A percentile compares a stretch with the other conserved stretches of the same genome.
phyloP scores from a whole-genome alignment of 2,329 filamentous ascomycete species.

The Cladophialophora psammophila region DNA sequence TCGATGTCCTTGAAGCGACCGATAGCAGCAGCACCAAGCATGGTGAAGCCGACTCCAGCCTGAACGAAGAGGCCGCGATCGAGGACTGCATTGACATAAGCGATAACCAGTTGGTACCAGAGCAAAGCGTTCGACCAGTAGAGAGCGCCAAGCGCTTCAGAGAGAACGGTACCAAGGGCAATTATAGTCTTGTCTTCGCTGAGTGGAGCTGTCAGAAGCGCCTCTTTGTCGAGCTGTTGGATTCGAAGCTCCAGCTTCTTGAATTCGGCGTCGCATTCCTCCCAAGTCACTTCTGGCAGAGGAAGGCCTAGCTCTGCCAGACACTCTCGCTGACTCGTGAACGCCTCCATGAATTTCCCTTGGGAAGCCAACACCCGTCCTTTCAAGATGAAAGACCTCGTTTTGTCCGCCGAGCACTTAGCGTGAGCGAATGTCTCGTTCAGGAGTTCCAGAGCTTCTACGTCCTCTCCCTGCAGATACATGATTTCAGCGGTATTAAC shows the following conservation, averaged over 20 bases:
- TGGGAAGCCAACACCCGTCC: constrained; percentile 78
- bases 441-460: constrained; percentile 72
- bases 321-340: constrained; percentile 74
- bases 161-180: constrained; percentile 62
- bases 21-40: constrained; percentile 63
- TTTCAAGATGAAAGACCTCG: constrained; percentile 81
- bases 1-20: constrained; percentile 65
- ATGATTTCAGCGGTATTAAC: constrained; percentile 83
- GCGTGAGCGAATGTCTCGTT: constrained; percentile 73
- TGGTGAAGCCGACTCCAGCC: constrained; percentile 64
- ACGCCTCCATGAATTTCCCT: constrained; percentile 73
- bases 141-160: constrained; percentile 64
- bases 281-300: constrained; percentile 71
- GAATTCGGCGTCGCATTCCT: constrained; percentile 80
- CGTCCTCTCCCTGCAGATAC: constrained; percentile 76
- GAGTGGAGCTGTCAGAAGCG: constrained; percentile 49
- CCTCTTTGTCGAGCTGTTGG: constrained; percentile 61
- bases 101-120: constrained; percentile 67
- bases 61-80: constrained; percentile 64
- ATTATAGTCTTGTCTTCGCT: constrained; percentile 53
- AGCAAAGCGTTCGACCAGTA: constrained; percentile 67
- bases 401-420: constrained; percentile 77
- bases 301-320: constrained; percentile 72
- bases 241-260: constrained; percentile 67
- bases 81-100: constrained; percentile 64